These are phyloP conservation scores for Exophiala sp. DNA, from an alignment of 2,329 filamentous ascomycete genomes.

Conservation along the genomic window DNA sequence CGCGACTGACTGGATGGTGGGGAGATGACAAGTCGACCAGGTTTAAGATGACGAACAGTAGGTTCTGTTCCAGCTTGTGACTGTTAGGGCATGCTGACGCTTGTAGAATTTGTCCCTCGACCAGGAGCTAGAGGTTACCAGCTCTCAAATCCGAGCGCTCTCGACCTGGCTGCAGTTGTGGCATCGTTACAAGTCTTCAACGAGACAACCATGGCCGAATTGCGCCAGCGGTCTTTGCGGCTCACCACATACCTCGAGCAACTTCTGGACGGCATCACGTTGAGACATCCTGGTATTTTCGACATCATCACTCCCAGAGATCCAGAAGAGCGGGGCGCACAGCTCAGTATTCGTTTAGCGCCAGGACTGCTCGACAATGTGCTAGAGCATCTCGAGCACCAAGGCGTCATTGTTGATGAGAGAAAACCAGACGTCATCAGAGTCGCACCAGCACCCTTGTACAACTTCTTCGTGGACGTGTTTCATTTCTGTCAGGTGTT, in stretches of 20 bases:
- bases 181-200: constrained; percentile 72
- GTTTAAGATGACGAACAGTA: constrained; percentile 63
- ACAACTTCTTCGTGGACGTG: constrained; percentile 76
- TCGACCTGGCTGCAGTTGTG: constrained; percentile 72
- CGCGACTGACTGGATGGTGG: constrained; percentile 77
- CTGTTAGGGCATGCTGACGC: background rate
- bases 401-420: constrained; percentile 76
- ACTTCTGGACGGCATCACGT: constrained; percentile 47
- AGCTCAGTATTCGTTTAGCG: constrained; percentile 69
- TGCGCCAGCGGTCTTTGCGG: constrained; percentile 68
- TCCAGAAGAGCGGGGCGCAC: constrained; percentile 67
- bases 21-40: constrained; percentile 70
- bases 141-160: constrained; percentile 75
- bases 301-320: constrained; percentile 67
- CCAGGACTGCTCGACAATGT: constrained; percentile 69
- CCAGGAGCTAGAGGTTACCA: constrained; percentile 78
- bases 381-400: constrained; percentile 59
- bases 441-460: constrained; percentile 78
- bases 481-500: constrained; percentile 48
- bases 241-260: constrained; percentile 75
- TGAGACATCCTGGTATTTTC: constrained; percentile 43
- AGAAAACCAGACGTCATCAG: constrained; percentile 80
- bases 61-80: background rate
- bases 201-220: constrained; percentile 63
- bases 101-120: constrained; percentile 65